A percentile compares a stretch with the other conserved stretches of the same genome.
phyloP scores from a whole-genome alignment of 108 stramenopile species.

The Skeletonema grethae region DNA sequence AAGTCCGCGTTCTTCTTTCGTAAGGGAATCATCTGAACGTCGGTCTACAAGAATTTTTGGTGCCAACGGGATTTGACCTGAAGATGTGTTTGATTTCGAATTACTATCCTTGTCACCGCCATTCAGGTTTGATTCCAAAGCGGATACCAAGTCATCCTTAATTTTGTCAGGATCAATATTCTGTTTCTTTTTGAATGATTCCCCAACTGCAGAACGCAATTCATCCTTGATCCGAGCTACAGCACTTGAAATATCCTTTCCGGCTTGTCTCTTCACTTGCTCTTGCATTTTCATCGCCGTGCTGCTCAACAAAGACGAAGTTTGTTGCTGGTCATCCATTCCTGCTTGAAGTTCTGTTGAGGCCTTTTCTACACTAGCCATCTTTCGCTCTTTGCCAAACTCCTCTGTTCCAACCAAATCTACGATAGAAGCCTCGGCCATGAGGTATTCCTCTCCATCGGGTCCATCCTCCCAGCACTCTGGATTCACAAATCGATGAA shows the following conservation, averaged over 20 bases:
- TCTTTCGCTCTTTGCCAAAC: slow-evolving; percentile 4
- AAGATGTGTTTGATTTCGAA: neutral
- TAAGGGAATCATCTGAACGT: slow-evolving; percentile 24
- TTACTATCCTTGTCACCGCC: neutral
- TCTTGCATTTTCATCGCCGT: slow-evolving; percentile 18
- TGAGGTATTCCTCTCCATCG: slow-evolving; percentile 41
- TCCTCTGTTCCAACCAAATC: slow-evolving; percentile 30
- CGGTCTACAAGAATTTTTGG: slow-evolving; percentile 26
- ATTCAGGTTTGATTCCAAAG: neutral
- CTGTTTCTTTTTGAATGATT: slow-evolving; percentile 32
- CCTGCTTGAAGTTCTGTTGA: neutral
- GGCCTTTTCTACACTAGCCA: neutral
- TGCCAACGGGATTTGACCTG: slow-evolving; percentile 23
- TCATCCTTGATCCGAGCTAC: slow-evolving; percentile 45
- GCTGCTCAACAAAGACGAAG: slow-evolving; percentile 1
- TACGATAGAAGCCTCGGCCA: slow-evolving; percentile 41
- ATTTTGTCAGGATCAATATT: slow-evolving; percentile 7
- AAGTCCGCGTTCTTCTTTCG: slow-evolving; percentile 33
- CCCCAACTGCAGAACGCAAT: slow-evolving; percentile 37
- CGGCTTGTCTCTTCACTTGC: slow-evolving; percentile 7
- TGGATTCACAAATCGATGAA: slow-evolving; percentile 41
- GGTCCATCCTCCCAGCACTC: slow-evolving; percentile 35
- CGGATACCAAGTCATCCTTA: slow-evolving; percentile 15
- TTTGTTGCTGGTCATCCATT: neutral
- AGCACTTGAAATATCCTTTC: slow-evolving; percentile 30